A percentile compares a stretch with the other conserved stretches of the same genome.
Evolutionary conservation across 2,329 filamentous ascomycete species (phyloP).

Genomic region (Alternaria dauci): DNA sequence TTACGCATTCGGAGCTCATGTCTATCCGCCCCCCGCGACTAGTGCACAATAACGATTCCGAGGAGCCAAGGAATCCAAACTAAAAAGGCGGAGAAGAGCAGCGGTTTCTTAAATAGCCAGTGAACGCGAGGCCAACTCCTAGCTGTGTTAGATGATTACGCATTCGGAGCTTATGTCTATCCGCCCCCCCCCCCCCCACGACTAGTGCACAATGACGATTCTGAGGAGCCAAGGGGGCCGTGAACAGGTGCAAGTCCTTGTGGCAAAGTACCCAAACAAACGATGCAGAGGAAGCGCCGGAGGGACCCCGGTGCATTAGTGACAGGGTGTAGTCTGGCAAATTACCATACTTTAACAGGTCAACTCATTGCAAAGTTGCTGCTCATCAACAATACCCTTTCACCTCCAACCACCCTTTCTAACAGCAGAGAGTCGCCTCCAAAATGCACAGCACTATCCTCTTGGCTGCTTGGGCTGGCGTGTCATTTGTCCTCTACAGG

Average conservation of each 20-base stretch:
- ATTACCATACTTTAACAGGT: conserved; percentile 1
- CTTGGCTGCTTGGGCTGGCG: conserved; percentile 38
- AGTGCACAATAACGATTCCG: neutral
- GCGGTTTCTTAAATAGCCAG: neutral
- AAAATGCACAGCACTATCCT: conserved; percentile 42
- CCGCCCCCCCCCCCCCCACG: neutral
- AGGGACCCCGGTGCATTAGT: neutral
- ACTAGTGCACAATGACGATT: neutral
- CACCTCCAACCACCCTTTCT: neutral
- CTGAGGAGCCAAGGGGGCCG: neutral
- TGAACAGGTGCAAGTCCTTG: conserved; percentile 4
- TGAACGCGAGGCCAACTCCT: neutral
- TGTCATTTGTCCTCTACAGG: conserved; percentile 45
- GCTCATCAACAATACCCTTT: neutral
- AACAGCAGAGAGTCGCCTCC: neutral
- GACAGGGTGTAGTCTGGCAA: neutral
- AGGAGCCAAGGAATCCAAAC: neutral
- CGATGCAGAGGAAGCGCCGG: neutral
- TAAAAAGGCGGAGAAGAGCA: neutral
- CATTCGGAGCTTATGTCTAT: neutral
- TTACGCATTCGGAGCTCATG: neutral
- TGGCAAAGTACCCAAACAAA: neutral
- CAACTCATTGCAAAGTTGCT: neutral
- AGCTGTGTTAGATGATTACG: neutral
- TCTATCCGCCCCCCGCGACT: neutral